Conservation (phyloP, 2,329 filamentous ascomycete genomes). For the Epichloe typhina region DNA sequence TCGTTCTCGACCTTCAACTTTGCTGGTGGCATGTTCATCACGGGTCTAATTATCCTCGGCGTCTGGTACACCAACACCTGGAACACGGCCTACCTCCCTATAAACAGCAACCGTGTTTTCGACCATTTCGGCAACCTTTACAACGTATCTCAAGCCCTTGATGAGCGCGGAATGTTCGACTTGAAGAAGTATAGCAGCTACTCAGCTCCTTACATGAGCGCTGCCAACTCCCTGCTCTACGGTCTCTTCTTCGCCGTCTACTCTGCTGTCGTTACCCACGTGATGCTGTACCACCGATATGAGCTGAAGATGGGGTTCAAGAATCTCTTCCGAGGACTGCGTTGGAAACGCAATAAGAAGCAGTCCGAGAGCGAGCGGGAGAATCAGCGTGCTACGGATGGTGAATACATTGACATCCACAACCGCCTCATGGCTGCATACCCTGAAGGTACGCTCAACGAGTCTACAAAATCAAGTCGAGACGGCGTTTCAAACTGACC, state of each 20-base stretch:
- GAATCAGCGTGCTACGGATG: conserved; percentile 5
- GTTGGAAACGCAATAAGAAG: conserved; percentile 13
- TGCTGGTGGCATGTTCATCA: conserved; percentile 17
- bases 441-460: conserved; percentile 16
- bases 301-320: conserved; percentile 25
- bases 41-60: conserved; percentile 16
- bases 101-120: conserved; percentile 26
- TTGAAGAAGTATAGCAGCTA: conserved; percentile 25
- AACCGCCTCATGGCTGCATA: conserved; percentile 34
- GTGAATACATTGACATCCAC: conserved; percentile 24
- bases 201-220: conserved; percentile 28
- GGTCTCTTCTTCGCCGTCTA: conserved; percentile 29
- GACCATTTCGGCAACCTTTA: conserved; percentile 26
- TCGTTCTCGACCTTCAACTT: conserved; percentile 24
- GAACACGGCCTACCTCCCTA: conserved; percentile 24
- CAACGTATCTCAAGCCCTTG: conserved; percentile 23
- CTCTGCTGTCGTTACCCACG: conserved; percentile 25
- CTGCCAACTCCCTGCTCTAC: conserved; percentile 22
- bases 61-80: conserved; percentile 22
- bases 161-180: conserved; percentile 23
- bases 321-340: conserved; percentile 16
- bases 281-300: conserved; percentile 24
- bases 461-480: neutral
- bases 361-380: neutral
- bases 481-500: too few species aligned